Conservation (phyloP, 1,284 basidiomycete genomes). For the Macrocystidia cucumis region DNA sequence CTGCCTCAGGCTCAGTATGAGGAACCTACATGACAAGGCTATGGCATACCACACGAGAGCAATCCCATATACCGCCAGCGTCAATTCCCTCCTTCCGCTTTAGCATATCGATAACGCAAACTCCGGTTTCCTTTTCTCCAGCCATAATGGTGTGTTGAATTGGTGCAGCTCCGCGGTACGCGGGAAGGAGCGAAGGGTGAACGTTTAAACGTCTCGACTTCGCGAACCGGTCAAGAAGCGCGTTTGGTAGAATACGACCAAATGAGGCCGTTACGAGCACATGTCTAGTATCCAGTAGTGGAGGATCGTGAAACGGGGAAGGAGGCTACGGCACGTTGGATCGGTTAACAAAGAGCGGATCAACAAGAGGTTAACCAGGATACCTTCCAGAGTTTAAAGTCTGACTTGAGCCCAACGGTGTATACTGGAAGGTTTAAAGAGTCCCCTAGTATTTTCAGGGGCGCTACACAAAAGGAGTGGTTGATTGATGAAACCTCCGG, state of each 20-base stretch:
- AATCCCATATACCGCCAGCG: constrained; percentile 52
- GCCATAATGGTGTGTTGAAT: constrained; percentile 82
- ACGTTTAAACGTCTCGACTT: constrained; percentile 74
- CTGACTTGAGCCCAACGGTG: constrained; percentile 43
- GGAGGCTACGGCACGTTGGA: constrained; percentile 29
- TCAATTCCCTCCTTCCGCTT: constrained; percentile 52
- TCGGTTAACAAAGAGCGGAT: not conserved
- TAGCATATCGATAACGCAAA: constrained; percentile 63
- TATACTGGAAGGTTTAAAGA: constrained; percentile 42
- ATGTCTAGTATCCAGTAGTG: constrained; percentile 39
- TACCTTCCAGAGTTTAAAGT: constrained; percentile 57
- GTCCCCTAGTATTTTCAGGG: constrained; percentile 46
- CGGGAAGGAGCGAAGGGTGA: constrained; percentile 86
- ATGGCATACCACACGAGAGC: constrained; percentile 30
- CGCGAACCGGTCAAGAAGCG: constrained; percentile 61
- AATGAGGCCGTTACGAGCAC: constrained; percentile 90
- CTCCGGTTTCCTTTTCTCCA: constrained; percentile 55
- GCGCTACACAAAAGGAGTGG: constrained; percentile 38
- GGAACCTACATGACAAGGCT: not conserved
- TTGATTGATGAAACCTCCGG: constrained; percentile 7
- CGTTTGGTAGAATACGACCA: constrained; percentile 75
- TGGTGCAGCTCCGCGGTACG: constrained; percentile 88
- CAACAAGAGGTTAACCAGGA: not conserved
- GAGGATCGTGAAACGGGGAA: constrained; percentile 33
- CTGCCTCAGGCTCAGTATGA: constrained; percentile 22